These are phyloP conservation scores for Mrakia hoshinonis DNA, from an alignment of 768 basidiomycete species.

Conservation along the genomic window DNA sequence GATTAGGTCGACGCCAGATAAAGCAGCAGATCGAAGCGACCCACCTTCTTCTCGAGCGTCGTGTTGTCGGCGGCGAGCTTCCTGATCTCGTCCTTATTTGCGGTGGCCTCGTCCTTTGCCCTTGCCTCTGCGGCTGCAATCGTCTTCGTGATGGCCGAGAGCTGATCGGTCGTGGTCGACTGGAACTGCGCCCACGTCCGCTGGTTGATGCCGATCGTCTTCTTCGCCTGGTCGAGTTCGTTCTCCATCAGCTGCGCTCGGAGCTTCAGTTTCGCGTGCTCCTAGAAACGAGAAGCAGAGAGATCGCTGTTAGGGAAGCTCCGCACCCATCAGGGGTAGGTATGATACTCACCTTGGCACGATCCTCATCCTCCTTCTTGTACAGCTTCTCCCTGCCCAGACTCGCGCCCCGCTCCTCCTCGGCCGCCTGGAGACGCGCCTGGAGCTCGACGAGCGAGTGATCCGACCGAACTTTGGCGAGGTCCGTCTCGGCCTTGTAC, in stretches of 20 bases:
- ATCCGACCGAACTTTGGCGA: neutral
- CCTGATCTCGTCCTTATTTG: neutral
- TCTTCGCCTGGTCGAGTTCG: neutral
- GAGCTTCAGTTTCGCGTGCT: conserved; percentile 10
- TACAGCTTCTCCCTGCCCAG: conserved; percentile 1
- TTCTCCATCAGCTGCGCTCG: neutral
- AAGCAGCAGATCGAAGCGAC: neutral
- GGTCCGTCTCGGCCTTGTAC: neutral
- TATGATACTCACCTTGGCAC: conserved; percentile 3
- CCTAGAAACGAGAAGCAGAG: neutral
- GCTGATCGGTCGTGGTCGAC: neutral
- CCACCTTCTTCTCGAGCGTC: conserved; percentile 1
- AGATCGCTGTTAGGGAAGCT: too few relatives aligned
- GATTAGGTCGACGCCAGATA: neutral
- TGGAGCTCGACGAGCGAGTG: neutral
- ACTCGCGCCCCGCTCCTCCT: conserved; percentile 10
- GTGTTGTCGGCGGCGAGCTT: neutral
- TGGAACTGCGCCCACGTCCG: conserved; percentile 12
- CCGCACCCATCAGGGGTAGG: too few relatives aligned
- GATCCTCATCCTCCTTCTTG: conserved; percentile 5
- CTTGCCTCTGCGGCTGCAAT: neutral
- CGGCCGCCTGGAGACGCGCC: neutral
- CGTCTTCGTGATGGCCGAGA: neutral
- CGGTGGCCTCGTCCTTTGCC: neutral
- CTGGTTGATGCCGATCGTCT: neutral